Percentiles rank a stretch among this genome's conserved stretches.
Conservation (phyloP, 2,329 filamentous ascomycete genomes). For the Aschersonia sp. region DNA sequence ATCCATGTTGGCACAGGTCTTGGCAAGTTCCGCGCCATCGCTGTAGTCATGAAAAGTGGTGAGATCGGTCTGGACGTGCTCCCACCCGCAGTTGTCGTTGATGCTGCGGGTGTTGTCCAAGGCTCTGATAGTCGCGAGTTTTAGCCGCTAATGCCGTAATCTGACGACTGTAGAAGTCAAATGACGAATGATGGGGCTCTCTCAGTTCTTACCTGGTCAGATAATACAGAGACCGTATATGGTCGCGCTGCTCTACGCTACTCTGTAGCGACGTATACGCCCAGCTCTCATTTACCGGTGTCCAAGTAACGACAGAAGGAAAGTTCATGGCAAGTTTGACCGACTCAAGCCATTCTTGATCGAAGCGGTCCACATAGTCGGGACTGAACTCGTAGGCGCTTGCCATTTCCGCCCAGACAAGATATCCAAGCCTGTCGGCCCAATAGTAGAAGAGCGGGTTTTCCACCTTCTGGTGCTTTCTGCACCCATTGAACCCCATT, state of each 20-base stretch:
- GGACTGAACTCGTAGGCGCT: slow-evolving; percentile 49
- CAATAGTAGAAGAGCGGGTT: slow-evolving; percentile 46
- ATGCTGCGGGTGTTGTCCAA: slow-evolving; percentile 49
- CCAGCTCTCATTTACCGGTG: slow-evolving; percentile 51
- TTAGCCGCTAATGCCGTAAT: too few relatives aligned
- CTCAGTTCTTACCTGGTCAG: slow-evolving; percentile 36
- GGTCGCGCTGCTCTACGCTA: slow-evolving; percentile 44
- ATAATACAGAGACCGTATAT: slow-evolving; percentile 49
- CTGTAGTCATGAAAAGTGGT: slow-evolving; percentile 57
- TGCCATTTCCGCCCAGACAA: slow-evolving; percentile 52
- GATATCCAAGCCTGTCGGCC: slow-evolving; percentile 44
- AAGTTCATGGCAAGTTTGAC: slow-evolving; percentile 52
- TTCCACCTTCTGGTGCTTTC: slow-evolving; percentile 52
- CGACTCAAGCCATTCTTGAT: slow-evolving; percentile 49
- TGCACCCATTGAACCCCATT: slow-evolving; percentile 51
- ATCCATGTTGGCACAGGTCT: slow-evolving; percentile 37
- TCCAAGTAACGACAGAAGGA: slow-evolving; percentile 51
- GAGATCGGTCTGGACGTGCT: slow-evolving; percentile 49
- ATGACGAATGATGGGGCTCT: neutral
- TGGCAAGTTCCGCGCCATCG: slow-evolving; percentile 39
- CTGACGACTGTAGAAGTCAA: too few relatives aligned
- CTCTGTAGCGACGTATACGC: slow-evolving; percentile 44
- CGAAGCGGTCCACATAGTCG: slow-evolving; percentile 44
- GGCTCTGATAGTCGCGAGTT: slow-evolving; percentile 13
- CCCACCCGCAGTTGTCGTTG: slow-evolving; percentile 62